Conservation (phyloP, 352 stramenopile species). For the Phytophthora boehmeriae region DNA sequence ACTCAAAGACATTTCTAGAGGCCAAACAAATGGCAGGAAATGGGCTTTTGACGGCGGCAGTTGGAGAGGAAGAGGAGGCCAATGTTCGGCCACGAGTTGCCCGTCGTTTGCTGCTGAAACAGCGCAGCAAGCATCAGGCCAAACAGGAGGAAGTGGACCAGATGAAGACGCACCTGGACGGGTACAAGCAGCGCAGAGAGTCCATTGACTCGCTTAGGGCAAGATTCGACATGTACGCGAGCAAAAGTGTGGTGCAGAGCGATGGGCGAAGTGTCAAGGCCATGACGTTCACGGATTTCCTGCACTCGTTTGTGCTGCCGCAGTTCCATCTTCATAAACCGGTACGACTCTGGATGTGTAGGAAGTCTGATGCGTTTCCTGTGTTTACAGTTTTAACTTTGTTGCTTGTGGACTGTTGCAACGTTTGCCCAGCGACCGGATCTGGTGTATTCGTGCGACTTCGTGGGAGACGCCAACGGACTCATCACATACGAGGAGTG, state of each 20-base stretch:
- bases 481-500: constrained; percentile 86
- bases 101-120: constrained; percentile 60
- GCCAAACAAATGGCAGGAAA: constrained; percentile 15
- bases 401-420: not conserved
- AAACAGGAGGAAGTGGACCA: constrained; percentile 67
- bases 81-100: constrained; percentile 22
- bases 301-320: constrained; percentile 75
- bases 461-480: constrained; percentile 69
- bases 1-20: constrained; percentile 10
- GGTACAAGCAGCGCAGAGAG: constrained; percentile 54
- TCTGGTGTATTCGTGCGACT: constrained; percentile 72
- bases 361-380: not conserved
- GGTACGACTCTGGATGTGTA: constrained; percentile 28
- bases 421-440: constrained; percentile 46
- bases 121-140: constrained; percentile 60
- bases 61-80: constrained; percentile 14
- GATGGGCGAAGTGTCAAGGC: constrained; percentile 32
- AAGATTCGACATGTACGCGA: constrained; percentile 71
- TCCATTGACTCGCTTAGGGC: constrained; percentile 46
- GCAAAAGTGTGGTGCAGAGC: constrained; percentile 36
- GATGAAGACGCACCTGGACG: constrained; percentile 72
- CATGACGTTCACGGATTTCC: constrained; percentile 87
- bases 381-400: not conserved
- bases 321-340: constrained; percentile 68
- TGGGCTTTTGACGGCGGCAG: constrained; percentile 1